A percentile compares a stretch with the other conserved stretches of the same genome.
Conservation (phyloP, 2,329 filamentous ascomycete genomes). For the Pseudodiploospora longispora region DNA sequence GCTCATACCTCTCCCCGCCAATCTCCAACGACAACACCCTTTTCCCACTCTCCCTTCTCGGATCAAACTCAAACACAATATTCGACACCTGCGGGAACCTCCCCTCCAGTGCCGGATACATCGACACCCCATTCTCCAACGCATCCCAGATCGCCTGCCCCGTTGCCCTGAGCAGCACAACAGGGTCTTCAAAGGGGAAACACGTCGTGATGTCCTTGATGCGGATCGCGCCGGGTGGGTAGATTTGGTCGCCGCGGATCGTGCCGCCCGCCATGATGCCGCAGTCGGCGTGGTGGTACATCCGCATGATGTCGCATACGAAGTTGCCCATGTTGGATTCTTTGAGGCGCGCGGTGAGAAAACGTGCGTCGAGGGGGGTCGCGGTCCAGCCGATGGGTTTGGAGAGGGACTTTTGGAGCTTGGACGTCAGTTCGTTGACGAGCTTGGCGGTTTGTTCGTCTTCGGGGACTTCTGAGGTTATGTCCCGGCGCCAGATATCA, state of each 20-base stretch:
- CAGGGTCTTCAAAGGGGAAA: conserved; percentile 88
- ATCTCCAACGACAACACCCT: conserved; percentile 58
- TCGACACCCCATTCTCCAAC: conserved; percentile 73
- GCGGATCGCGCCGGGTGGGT: conserved; percentile 68
- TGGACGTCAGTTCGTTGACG: conserved; percentile 61
- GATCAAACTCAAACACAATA: conserved; percentile 67
- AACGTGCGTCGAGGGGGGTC: conserved; percentile 75
- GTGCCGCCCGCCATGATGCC: conserved; percentile 79
- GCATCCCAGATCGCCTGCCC: conserved; percentile 71
- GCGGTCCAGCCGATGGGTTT: conserved; percentile 79
- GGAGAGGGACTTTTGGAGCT: conserved; percentile 67
- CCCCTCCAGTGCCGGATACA: conserved; percentile 74
- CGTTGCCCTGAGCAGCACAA: conserved; percentile 64
- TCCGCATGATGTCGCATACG: conserved; percentile 83
- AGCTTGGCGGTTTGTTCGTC: conserved; percentile 53
- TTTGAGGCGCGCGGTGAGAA: conserved; percentile 66
- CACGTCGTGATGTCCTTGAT: conserved; percentile 80
- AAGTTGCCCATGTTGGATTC: conserved; percentile 89
- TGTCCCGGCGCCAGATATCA: conserved; percentile 65
- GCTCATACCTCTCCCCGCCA: conserved; percentile 51
- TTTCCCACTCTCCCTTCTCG: conserved; percentile 47
- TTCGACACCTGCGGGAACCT: conserved; percentile 83
- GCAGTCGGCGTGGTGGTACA: conserved; percentile 74
- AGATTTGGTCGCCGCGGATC: conserved; percentile 81
- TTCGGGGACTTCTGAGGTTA: conserved; percentile 59